Evolutionary conservation across 129 eudicot species (phyloP), one percentile per base, ranked within the genome.

Genomic region (Cynara cardunculus): DNA sequence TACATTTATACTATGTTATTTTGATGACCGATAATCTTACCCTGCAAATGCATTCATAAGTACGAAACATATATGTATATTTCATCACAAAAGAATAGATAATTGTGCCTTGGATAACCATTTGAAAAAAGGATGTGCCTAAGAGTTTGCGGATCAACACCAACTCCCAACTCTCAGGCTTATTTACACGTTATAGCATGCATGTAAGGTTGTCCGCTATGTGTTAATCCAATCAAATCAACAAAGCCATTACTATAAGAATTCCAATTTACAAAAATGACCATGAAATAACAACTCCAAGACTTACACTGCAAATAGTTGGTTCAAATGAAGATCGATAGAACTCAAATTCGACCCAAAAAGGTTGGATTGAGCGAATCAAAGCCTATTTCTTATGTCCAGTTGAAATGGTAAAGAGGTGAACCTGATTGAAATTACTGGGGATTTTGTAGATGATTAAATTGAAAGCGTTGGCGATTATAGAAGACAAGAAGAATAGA

Each of bases 371-470:
- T 79, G n/a, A 46, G 32, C 35, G 24, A 81, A n/a, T n/a, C n/a
- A n/a, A n/a, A n/a, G n/a, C n/a, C n/a, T n/a, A n/a, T n/a, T n/a
- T n/a, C n/a, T n/a, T n/a, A n/a, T n/a, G n/a, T n/a, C n/a, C n/a
- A n/a, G n/a, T 69, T 75, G 72, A 75, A 46, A 44, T 56, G 46
- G 72, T 71, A 32, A 30, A 69, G 22, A 14, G 70, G 7, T 41
- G 78, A 28, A 73, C 64, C 84, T 39, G 30, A 19, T 71, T 1
- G 61, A 62, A 64, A 81, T 3, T 3, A 34, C 34, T 80, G 79
- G 78, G 79, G 78, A 3, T 73, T 72, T 80, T 80, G 30, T 44
- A 25, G 8, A 24, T 14, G 44, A 73, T 81, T 73, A 79, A 80
- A 71, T 80, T 19, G 25, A 81, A 80, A 46, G 24, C 65, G 53